A percentile compares a stretch with the other conserved stretches of the same genome.
These are phyloP conservation scores for Trichoderma aggressivum DNA, from an alignment of 2,329 filamentous ascomycete species.

Conservation along the genomic window DNA sequence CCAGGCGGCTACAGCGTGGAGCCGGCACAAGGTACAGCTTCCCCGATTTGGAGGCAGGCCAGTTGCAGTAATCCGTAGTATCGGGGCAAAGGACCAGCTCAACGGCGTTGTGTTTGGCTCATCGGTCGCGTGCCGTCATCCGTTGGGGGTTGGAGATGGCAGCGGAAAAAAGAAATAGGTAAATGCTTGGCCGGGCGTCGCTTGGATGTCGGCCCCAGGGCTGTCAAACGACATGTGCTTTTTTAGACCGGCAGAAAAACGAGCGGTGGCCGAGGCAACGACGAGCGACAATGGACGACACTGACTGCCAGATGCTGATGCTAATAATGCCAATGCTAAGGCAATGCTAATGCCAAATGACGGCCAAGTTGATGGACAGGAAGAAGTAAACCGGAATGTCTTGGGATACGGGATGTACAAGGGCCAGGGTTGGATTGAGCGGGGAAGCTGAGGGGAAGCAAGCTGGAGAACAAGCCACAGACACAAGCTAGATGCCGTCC, in stretches of 20 bases:
- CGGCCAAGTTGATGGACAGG: not conserved
- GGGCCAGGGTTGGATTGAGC: not conserved
- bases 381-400: not conserved
- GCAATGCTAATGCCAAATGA: not conserved
- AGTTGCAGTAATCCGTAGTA: not conserved
- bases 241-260: not conserved
- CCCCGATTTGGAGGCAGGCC: slow-evolving; percentile 8
- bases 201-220: not conserved
- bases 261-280: not conserved
- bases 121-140: slow-evolving; percentile 20
- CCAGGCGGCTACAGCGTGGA: slow-evolving; percentile 16
- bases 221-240: not conserved
- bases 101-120: slow-evolving; percentile 2
- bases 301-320: not conserved
- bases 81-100: slow-evolving; percentile 9
- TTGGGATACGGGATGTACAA: not conserved
- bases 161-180: not conserved
- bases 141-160: slow-evolving; percentile 13
- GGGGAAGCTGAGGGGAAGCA: not conserved
- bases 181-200: not conserved
- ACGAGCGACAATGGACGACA: not conserved
- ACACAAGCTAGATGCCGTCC: not conserved
- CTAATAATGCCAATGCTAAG: not conserved
- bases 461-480: not conserved
- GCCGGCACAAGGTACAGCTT: slow-evolving; percentile 1